Base-by-base conservation (phyloP, 495 filamentous ascomycete genomes). In the Bathelium albidoporum region DNA sequence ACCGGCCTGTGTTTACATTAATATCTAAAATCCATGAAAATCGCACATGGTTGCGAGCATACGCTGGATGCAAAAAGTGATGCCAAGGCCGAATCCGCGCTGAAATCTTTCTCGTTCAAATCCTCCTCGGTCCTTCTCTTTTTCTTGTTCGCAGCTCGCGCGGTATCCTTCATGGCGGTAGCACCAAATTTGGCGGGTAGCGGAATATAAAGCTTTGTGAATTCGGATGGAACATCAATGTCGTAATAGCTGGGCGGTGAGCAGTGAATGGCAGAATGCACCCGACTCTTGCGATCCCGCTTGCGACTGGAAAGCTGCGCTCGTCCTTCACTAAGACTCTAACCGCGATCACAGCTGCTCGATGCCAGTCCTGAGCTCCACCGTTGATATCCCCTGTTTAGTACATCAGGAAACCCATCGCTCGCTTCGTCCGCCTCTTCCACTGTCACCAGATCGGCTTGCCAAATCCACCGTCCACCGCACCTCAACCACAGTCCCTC, bases 221-320 rank as follows among this genome's bases (percentile, higher is more conserved):
- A n/a, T n/a, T n/a, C n/a, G 9, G 43, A 49, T 18, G 10, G 43
- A 20, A 49, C 10, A 18, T 49, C 4, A 29, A 55, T 55, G 49
- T 55, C 49, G 49, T 55, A 55, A 39, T 39, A 14, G 5, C 5
- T 39, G 34, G 49, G 49, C 49, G 49, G 49, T 55, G 24, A 55
- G 49, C 49, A 29, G 9, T 7, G 29, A 29, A 20, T 16, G 49
- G 49, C 49, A 55, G 49, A 55, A 55, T 28, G 9, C 0, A 24
- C 22, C 22, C 49, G 49, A 55, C 24, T n/a, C 22, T 55, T 55
- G 49, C 44, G 14, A 49, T 49, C 44, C 44, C 44, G 44, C 44
- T 49, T 20, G 44, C 44, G 44, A 49, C 44, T 49, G 24, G 49
- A 55, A 55, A 55, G 49, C 49, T 55, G 49, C 49, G 49, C 49